Evolutionary conservation across 306 rosid genomes (phyloP), one percentile per base, ranked within the genome.

Genomic region (Vigna nakashimae): DNA sequence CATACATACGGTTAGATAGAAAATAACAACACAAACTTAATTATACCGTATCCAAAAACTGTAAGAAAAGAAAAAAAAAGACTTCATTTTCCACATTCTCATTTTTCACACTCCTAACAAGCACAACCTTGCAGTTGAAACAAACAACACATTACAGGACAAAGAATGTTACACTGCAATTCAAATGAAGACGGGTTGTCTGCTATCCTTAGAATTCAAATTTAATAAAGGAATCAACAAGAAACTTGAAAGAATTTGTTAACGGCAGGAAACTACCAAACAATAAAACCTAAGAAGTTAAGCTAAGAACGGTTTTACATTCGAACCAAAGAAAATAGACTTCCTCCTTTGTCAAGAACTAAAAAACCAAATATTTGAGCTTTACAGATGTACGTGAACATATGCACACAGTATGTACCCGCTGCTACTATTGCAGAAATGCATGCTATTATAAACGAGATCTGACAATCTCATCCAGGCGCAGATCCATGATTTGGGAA

Each of bases 401-500:
- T 74, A 82, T 76, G 89, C 67, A 75, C 84, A 79, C 46, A 62
- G 10, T 77, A 80, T 79, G 57, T 80, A 76, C 80, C 62, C 28
- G 66, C 65, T 45, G 66, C 69, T 14, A 10, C 34, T 50, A 15
- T 28, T 57, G 71, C 77, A 43, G 77, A 64, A 63, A 66, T 67
- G 59, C 34, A 74, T 56, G 74, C 66, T 73, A 70, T 83, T 81
- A 87, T 28, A 52, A 82, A 81, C 28, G 68, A 55, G 82, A 80
- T 55, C 53, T 59, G 69, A 79, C 80, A 5, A 86, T 81, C 79
- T 84, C 85, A 67, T 86, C 82, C 36, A 93, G 93, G 69, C 64
- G 83, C 50, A 60, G 72, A 63, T 91, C 97, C 92, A 93, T 88
- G 67, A 93, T 88, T 24, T 84, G 83, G 28, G 89, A 91, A 70